phyloP scores from a whole-genome alignment of 169 alveolate species.

The Amoebophrya sp. region DNA sequence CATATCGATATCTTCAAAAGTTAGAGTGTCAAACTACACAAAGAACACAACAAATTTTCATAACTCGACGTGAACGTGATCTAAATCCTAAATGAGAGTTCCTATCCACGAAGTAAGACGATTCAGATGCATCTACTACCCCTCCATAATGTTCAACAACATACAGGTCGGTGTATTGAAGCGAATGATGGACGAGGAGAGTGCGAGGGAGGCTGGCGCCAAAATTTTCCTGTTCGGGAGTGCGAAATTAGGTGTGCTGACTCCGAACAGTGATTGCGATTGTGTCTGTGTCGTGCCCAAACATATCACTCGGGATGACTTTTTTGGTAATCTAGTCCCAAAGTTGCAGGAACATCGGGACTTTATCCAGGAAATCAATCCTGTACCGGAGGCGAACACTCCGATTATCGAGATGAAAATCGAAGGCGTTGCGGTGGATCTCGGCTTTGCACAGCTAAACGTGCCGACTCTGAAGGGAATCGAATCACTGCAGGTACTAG shows the following conservation, averaged over 20 bases:
- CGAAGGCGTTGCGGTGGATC: slow-evolving; percentile 90
- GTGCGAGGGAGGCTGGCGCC: slow-evolving; percentile 49
- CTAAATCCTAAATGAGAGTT: no score
- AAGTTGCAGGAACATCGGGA: slow-evolving; percentile 71
- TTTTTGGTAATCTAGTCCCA: slow-evolving; percentile 74
- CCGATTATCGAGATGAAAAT: slow-evolving; percentile 89
- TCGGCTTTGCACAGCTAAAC: slow-evolving; percentile 86
- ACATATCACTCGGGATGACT: slow-evolving; percentile 81
- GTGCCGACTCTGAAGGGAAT: slow-evolving; percentile 56
- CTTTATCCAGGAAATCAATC: slow-evolving; percentile 72
- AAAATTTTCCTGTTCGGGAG: slow-evolving; percentile 67
- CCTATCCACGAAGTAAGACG: no score
- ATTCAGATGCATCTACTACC: no score
- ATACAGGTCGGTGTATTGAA: no score
- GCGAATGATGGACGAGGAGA: no score
- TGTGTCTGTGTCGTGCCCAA: slow-evolving; percentile 92
- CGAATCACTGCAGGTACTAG: neutral
- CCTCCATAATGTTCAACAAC: no score
- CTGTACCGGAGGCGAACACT: slow-evolving; percentile 89
- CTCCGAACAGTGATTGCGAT: slow-evolving; percentile 95
- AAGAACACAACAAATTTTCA: no score
- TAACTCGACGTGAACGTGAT: no score
- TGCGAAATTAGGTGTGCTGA: slow-evolving; percentile 89
- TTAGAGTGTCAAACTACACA: no score
- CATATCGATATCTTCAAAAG: no score